Base-by-base conservation (phyloP, 2,329 filamentous ascomycete genomes). In the Xylaria digitata region DNA sequence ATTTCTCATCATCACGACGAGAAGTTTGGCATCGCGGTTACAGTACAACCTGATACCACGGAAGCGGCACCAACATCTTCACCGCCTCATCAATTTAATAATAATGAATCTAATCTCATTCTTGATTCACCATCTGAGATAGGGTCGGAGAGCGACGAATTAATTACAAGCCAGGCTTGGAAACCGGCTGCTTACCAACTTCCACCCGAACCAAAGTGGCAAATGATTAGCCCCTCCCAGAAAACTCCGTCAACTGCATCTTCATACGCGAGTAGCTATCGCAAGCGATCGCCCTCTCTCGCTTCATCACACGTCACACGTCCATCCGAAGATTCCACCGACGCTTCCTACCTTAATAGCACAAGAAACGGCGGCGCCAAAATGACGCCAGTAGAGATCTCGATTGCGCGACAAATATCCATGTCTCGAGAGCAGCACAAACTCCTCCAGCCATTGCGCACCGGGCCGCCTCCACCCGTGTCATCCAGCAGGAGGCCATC, bases 361-460 rank as follows among this genome's bases (percentile, higher is more conserved):
- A n/a, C 56, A 2, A 60, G 56, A 21, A 17, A 3, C 23, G 55
- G 40, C 23, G 21, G 17, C 26, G n/a, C 19, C 1, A 72, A 69
- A 15, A 83, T 84, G 69, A 83, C 83, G 49, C 86, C 88, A 1
- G 88, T 89, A 3, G 86, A 90, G 76, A 82, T 90, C 52, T 90
- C 88, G 1, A 91, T 92, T 71, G 89, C 89, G 0, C 82, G 90
- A 1, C 89, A 91, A 75, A 90, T 92, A 70, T 90, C 86, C 70
- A 81, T 91, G 30, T 90, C 88, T 13, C 80, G 85, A 13, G 83
- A 88, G 76, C 89, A 91, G 76, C 82, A 86, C 19, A 84, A 85
- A 73, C 79, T 90, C 68, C 79, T 90, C 19, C 82, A 85, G 54
- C 86, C 87, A 13, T 77, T 88, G 45, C 81, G 84, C 72, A 79